These are phyloP conservation scores for Babesia gibsoni DNA, from an alignment of 169 alveolate genomes.

Conservation along the genomic window DNA sequence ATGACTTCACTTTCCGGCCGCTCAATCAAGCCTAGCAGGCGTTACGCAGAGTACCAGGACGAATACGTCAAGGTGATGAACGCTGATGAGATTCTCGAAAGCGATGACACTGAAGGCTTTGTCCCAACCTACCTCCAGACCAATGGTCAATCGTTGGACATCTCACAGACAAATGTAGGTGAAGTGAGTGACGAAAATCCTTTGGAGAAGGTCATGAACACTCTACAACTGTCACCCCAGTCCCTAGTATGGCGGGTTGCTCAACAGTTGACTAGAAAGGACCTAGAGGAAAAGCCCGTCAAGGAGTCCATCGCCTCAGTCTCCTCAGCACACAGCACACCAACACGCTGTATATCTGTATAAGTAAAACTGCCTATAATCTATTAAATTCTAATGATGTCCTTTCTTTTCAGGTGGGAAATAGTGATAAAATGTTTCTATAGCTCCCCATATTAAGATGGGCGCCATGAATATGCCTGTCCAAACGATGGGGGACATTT, in stretches of 20 bases:
- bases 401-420: constrained; percentile 21
- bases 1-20: constrained; percentile 9
- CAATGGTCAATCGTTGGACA: not conserved
- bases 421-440: constrained; percentile 24
- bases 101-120: not conserved
- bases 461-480: constrained; percentile 52
- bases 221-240: not conserved
- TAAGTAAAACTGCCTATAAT: not conserved
- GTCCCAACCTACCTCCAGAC: not conserved
- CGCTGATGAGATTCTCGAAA: too few relatives aligned
- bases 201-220: too few relatives aligned
- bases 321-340: constrained; percentile 17
- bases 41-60: constrained; percentile 13
- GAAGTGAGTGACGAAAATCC: too few relatives aligned
- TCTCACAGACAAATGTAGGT: too few relatives aligned
- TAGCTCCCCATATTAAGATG: constrained; percentile 39
- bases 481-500: constrained; percentile 66
- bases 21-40: constrained; percentile 14
- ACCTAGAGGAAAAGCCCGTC: not conserved
- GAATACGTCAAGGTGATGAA: not conserved
- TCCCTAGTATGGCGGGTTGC: constrained; percentile 13
- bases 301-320: not conserved
- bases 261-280: not conserved
- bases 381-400: constrained; percentile 30
- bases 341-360: constrained; percentile 22